Conservation (phyloP, 768 basidiomycete species). For the Lentinula sp. region DNA sequence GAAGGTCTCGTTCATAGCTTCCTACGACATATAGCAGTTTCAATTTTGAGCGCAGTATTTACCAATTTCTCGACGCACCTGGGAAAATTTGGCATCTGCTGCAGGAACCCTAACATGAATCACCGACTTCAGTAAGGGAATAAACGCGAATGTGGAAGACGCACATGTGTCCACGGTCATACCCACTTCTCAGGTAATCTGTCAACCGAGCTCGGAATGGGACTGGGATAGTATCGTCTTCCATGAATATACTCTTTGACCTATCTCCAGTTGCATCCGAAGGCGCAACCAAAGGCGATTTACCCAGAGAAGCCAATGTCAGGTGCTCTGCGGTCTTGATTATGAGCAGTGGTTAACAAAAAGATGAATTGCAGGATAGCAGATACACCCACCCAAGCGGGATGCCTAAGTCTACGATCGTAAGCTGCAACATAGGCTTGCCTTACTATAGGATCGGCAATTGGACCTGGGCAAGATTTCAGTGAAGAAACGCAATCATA, state of each 20-base stretch:
- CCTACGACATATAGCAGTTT: slow-evolving; percentile 27
- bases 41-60: not conserved
- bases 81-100: slow-evolving; percentile 89
- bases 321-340: slow-evolving; percentile 91
- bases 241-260: slow-evolving; percentile 69
- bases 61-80: slow-evolving; percentile 35
- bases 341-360: not conserved
- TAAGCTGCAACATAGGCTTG: slow-evolving; percentile 87
- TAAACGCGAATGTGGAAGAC: slow-evolving; percentile 19
- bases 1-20: slow-evolving; percentile 97
- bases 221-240: slow-evolving; percentile 74
- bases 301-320: slow-evolving; percentile 67
- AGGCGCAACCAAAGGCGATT: slow-evolving; percentile 27
- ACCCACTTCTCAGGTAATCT: slow-evolving; percentile 91
- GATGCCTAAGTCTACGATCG: slow-evolving; percentile 85
- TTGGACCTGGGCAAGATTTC: slow-evolving; percentile 53
- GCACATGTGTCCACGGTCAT: slow-evolving; percentile 95
- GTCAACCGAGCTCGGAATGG: slow-evolving; percentile 76
- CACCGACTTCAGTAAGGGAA: not conserved
- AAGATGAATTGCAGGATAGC: not conserved
- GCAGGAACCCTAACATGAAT: slow-evolving; percentile 73
- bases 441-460: slow-evolving; percentile 72
- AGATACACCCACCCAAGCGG: slow-evolving; percentile 71
- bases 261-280: slow-evolving; percentile 53
- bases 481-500: slow-evolving; percentile 2